Percentiles rank a stretch among this genome's conserved stretches.
phyloP scores from a whole-genome alignment of 306 rosid genomes.

The Coriaria nepalensis region DNA sequence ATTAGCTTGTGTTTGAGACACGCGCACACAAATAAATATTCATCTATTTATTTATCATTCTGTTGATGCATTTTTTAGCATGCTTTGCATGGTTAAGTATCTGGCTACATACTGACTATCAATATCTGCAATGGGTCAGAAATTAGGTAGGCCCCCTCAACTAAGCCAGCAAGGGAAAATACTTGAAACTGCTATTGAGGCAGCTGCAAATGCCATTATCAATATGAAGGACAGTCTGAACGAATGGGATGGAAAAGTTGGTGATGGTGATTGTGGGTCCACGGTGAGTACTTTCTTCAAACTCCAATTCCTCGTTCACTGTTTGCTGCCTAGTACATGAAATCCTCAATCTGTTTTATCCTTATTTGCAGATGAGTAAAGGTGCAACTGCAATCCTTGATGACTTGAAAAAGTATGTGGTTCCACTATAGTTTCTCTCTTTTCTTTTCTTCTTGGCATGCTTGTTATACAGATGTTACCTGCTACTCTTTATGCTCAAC shows the following conservation, averaged over 20 bases:
- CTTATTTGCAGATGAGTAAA: constrained; percentile 55
- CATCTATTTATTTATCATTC: too few relatives aligned
- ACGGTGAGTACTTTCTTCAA: constrained; percentile 45
- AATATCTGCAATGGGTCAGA: constrained; percentile 29
- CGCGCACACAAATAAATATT: too few relatives aligned
- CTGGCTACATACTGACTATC: not conserved
- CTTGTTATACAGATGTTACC: too few relatives aligned
- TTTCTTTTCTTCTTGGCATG: not conserved
- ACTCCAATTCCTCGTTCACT: constrained; percentile 9
- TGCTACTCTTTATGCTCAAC: too few relatives aligned
- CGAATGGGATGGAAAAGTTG: constrained; percentile 93
- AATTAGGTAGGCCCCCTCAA: constrained; percentile 46
- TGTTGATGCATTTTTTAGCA: too few relatives aligned
- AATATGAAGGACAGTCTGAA: constrained; percentile 49
- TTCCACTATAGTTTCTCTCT: constrained; percentile 10
- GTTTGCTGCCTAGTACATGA: constrained; percentile 2
- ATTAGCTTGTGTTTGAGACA: too few relatives aligned
- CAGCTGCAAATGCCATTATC: constrained; percentile 66
- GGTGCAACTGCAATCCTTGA: constrained; percentile 78
- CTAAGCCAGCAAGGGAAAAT: constrained; percentile 54
- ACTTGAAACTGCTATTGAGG: constrained; percentile 71
- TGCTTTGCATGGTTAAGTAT: too few relatives aligned
- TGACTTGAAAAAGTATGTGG: constrained; percentile 58
- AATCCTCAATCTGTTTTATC: constrained; percentile 17
- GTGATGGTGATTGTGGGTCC: constrained; percentile 97